Evolutionary conservation across 2,329 filamentous ascomycete species (phyloP), one percentile per base, ranked within the genome.

Genomic region (Ilyonectria mors-panacis): DNA sequence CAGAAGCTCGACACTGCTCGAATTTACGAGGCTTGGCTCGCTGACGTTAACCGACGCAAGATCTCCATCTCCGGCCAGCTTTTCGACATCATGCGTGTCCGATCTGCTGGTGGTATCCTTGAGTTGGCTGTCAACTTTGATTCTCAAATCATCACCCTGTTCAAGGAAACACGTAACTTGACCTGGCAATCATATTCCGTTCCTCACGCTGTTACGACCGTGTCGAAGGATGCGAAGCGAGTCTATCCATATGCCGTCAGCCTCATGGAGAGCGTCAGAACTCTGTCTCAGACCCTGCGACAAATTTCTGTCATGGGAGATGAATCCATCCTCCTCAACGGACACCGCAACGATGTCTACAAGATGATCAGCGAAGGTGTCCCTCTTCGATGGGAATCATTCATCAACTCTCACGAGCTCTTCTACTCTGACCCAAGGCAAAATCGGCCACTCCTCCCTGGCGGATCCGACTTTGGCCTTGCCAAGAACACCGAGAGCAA

Each of bases 161-260:
- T 99, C 87, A 99, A 99, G 78, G 96, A 99, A 84, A 97, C 97
- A 28, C 91, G 97, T 45, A 99, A 99, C 77, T 85, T 99, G 48
- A 91, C 94, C 13, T 99, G 96, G 95, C 91, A 97, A 69, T 96
- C 94, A 72, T 99, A 94, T 79, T 92, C 94, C 63, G 94, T 99
- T 26, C 97, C 97, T 9, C 96, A 99, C 80, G 91, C 93, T 15
- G 94, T 99, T 77, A 97, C 92, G 81, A 98, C 94, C 70, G 94
- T 97, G 60, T 97, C 97, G 1, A 99, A 98, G 81, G 96, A 99
- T 79, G 97, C 96, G n/a, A 97, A 98, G 82, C 90, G 96, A 59
- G 96, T 99, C 4, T 99, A 99, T 75, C 96, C 96, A 0, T 99
- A 97, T 77, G 96, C 97, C 26, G 95, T 99, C 71, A 98, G 95